Conservation (phyloP, 1,284 basidiomycete genomes). For the Rhodotorula glutinis region DNA sequence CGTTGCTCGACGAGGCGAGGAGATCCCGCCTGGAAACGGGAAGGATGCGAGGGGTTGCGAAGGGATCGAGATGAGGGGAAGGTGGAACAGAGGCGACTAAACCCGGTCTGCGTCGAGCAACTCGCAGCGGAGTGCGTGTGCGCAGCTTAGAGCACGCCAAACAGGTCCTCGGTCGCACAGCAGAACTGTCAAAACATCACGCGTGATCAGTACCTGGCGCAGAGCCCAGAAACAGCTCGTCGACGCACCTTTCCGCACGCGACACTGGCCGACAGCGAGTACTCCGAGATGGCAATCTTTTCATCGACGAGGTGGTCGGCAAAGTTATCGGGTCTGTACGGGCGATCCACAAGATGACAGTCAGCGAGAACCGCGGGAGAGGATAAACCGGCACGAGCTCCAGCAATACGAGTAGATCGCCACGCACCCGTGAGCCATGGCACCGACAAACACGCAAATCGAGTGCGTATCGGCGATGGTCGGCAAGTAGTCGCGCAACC, state of each 20-base stretch:
- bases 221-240: background rate
- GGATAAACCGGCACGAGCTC: too few relatives aligned
- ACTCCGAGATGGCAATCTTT: slow-evolving; percentile 95
- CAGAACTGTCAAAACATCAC: slow-evolving; percentile 58
- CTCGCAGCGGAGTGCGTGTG: too few relatives aligned
- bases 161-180: slow-evolving; percentile 57
- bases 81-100: background rate
- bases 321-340: slow-evolving; percentile 76
- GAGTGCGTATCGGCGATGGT: slow-evolving; percentile 80
- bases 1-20: background rate
- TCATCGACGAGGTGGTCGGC: slow-evolving; percentile 94
- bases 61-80: background rate
- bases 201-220: too few relatives aligned
- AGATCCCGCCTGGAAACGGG: too few relatives aligned
- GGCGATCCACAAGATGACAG: too few relatives aligned
- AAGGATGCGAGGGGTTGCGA: too few relatives aligned
- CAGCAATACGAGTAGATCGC: background rate
- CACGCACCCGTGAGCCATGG: slow-evolving; percentile 80
- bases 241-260: slow-evolving; percentile 86
- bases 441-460: slow-evolving; percentile 93
- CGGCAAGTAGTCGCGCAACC: slow-evolving; percentile 77
- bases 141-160: slow-evolving; percentile 47
- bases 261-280: slow-evolving; percentile 78
- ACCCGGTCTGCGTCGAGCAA: background rate
- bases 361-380: too few relatives aligned